Base-by-base conservation (phyloP, 83 land plant species). In the Isoetes engelmannii region DNA sequence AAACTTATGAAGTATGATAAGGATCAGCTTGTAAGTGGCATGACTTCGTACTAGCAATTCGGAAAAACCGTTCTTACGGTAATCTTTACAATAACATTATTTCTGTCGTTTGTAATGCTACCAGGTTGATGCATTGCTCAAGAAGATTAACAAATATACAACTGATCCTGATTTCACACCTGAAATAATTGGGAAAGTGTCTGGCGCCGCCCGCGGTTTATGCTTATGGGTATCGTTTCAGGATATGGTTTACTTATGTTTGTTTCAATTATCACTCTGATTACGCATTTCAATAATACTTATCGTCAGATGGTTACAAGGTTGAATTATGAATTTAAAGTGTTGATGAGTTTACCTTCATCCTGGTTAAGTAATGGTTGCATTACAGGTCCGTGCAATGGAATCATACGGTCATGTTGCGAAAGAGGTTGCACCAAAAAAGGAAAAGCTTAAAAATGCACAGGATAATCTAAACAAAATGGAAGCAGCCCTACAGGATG, bases 201-300 rank as follows among this genome's bases (percentile, higher is more conserved):
- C 79, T 12, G 75, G 79, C 8, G 79, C 79, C 47, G 76, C 76
- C 55, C 76, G 74, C 6, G 79, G 79, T 63, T 69, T 76, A 4
- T 76, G 79, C 50, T 55, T 76, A 5, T 76, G 79, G 79, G 79
- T 76, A 57, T 42, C 20, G 0, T 55, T 2, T 28, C 37, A 28
- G 37, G 2, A 28, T 28, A 2, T 28, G 37, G 37, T 28, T 2
- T 2, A 28, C 37, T 28, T 28, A 28, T 28, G 37, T 28, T 28
- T 28, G 2, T 28, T 28, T 28, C 37, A 28, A 28, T 28, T 28
- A 28, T 28, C 37, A 28, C 37, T 28, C 2, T 28, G 1, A 28
- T 28, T 28, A 2, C 37, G 2, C 37, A 28, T n/a, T n/a, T n/a
- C n/a, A n/a, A n/a, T n/a, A n/a, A n/a, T 28, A 28, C 37, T 28